Percentiles rank a stretch among this genome's conserved stretches.
These are phyloP conservation scores for Arthroderma sp. DNA, from an alignment of 2,329 filamentous ascomycete species.

Conservation along the genomic window DNA sequence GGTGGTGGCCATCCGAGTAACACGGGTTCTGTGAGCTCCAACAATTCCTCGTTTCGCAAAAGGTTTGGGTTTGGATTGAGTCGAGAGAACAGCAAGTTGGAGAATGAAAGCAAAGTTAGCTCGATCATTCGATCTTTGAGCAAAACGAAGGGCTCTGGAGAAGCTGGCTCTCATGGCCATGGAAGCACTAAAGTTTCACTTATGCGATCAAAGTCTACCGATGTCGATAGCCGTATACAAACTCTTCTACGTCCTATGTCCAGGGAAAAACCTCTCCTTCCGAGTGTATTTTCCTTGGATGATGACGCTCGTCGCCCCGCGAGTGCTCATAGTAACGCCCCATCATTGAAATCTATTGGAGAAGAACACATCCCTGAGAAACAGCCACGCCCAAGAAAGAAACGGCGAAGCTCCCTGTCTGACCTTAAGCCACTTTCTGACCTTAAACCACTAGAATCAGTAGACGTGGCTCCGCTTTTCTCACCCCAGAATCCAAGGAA, in stretches of 20 bases:
- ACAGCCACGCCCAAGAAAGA: conserved; percentile 47
- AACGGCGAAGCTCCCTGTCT: conserved; percentile 80
- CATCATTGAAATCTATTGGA: conserved; percentile 39
- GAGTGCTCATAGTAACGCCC: conserved; percentile 35
- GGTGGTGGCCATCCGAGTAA: conserved; percentile 48
- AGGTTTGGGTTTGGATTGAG: conserved; percentile 73
- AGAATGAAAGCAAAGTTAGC: conserved; percentile 53
- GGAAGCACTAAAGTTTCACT: conserved; percentile 56
- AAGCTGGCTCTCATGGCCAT: conserved; percentile 41
- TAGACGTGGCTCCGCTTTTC: conserved; percentile 33
- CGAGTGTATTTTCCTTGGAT: conserved; percentile 37
- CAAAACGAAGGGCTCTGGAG: conserved; percentile 52
- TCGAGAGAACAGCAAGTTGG: conserved; percentile 64
- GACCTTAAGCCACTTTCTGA: conserved; percentile 71
- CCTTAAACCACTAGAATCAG: conserved; percentile 54
- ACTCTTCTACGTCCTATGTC: conserved; percentile 41
- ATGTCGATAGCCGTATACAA: conserved; percentile 43
- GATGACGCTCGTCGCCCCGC: conserved; percentile 31
- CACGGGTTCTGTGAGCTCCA: conserved; percentile 67
- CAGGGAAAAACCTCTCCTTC: conserved; percentile 40
- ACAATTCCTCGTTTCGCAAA: conserved; percentile 70
- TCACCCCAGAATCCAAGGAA: conserved; percentile 24
- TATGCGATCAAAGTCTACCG: conserved; percentile 63
- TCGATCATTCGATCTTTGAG: conserved; percentile 82
- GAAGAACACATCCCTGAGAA: conserved; percentile 37